phyloP scores from a whole-genome alignment of 805 yeast genomes.

The Saturnispora galanensis region DNA sequence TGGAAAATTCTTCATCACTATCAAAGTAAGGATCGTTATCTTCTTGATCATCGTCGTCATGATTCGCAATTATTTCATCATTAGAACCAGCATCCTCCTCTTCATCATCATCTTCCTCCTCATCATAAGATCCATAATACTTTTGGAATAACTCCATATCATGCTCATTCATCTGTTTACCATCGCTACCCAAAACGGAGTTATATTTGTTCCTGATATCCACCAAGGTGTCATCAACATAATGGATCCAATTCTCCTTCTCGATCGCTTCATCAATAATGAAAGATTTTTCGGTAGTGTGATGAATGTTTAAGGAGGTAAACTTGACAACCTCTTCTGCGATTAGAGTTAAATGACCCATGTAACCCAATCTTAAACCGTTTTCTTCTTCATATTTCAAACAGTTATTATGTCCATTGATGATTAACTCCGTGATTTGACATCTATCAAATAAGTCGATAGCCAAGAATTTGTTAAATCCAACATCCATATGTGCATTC shows the following conservation, averaged over 20 bases:
- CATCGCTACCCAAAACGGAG: slow-evolving; percentile 65
- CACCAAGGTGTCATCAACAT: slow-evolving; percentile 72
- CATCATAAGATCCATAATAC: slow-evolving; percentile 18
- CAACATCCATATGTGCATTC: slow-evolving; percentile 54
- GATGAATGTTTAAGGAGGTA: slow-evolving; percentile 47
- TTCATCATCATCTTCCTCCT: slow-evolving; percentile 18
- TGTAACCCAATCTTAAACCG: slow-evolving; percentile 47
- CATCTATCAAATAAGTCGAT: slow-evolving; percentile 37
- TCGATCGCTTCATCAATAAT: slow-evolving; percentile 35
- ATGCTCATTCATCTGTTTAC: slow-evolving; percentile 30
- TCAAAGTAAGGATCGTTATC: slow-evolving; percentile 5
- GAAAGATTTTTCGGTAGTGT: slow-evolving; percentile 45
- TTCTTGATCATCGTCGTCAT: slow-evolving; percentile 1
- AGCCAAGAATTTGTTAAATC: slow-evolving; percentile 27
- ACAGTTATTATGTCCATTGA: slow-evolving; percentile 53
- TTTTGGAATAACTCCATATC: slow-evolving; percentile 25
- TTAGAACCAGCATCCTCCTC: slow-evolving; percentile 18
- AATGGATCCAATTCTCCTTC: slow-evolving; percentile 30
- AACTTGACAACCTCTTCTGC: slow-evolving; percentile 61
- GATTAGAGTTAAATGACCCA: slow-evolving; percentile 49
- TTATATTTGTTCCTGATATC: slow-evolving; percentile 92
- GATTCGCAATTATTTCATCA: slow-evolving; percentile 10
- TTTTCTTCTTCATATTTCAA: slow-evolving; percentile 40
- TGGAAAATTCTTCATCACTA: slow-evolving; percentile 4
- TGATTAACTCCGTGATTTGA: slow-evolving; percentile 39